phyloP scores from a whole-genome alignment of 352 stramenopile genomes.

The Plasmopara muralis region DNA sequence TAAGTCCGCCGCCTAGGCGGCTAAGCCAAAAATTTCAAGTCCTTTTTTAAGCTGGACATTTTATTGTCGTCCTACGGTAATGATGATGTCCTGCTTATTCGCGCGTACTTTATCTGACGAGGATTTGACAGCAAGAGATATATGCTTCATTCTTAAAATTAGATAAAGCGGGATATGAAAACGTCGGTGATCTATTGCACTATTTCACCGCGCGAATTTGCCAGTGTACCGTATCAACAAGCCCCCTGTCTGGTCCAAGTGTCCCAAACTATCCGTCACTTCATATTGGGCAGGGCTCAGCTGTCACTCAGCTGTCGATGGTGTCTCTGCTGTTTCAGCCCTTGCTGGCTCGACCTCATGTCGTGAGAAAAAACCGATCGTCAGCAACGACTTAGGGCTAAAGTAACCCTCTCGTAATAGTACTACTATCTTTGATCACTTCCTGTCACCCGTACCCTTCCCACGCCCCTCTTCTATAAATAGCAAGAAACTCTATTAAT shows the following conservation, averaged over 20 bases:
- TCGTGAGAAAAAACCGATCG: slow-evolving; percentile 15
- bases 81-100: too few relatives aligned
- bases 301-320: neutral
- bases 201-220: neutral
- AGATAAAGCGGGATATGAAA: too few relatives aligned
- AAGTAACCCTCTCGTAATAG: neutral
- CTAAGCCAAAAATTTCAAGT: too few relatives aligned
- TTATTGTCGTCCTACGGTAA: too few relatives aligned
- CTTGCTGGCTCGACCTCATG: neutral
- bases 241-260: slow-evolving; percentile 2
- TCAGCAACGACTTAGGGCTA: slow-evolving; percentile 2
- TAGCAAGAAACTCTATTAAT: neutral
- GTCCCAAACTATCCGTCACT: neutral
- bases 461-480: neutral
- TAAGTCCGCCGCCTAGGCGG: too few relatives aligned
- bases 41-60: too few relatives aligned
- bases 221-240: neutral
- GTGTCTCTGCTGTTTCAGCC: neutral
- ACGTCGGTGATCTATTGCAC: too few relatives aligned
- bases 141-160: too few relatives aligned
- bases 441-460: too few relatives aligned
- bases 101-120: too few relatives aligned
- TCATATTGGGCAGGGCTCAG: neutral
- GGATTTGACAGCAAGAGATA: too few relatives aligned
- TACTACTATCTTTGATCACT: neutral